Evolutionary conservation across 805 yeast genomes (phyloP), one percentile per base, ranked within the genome.

Genomic region (Torulaspora gathmanii): DNA sequence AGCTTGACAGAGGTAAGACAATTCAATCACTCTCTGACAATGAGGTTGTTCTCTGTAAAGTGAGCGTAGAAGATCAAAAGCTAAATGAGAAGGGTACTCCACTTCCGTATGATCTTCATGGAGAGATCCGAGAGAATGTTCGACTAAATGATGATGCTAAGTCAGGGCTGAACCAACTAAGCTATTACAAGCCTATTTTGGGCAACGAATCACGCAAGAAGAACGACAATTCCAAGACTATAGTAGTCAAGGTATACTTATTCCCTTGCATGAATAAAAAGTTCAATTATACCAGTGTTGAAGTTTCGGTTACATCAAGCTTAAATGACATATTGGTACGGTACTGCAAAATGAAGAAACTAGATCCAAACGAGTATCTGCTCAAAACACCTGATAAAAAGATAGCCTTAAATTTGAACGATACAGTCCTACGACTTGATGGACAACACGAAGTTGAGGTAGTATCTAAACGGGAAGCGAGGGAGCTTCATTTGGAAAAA

Each of bases 31-130:
- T 88, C 61, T 86, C 88, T 19, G 83, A 81, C 44, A 86, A 82
- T 52, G 96, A 88, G 53, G 77, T 93, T 45, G 95, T 95, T 0
- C 60, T 93, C 10, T 82, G 88, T 42, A 69, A 64, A 50, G 86
- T 85, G 2, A 54, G 68, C 2, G 74, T 71, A n/a, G 56, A 60
- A 2, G 71, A 61, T 3, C 79, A 80, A 46, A 42, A 58, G n/a
- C 56, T 55, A 22, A 82, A 84, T 58, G 80, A 77, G 44, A 51
- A 45, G 1, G 64, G 65, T 5, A 75, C 86, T 0, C 88, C 90
- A 3, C 66, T 78, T 29, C 77, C 83, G 0, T 58, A 62, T 50
- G 54, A 52, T 31, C 23, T 51, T 6, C 50, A 50, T 26, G 57
- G 54, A 13, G 52, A 51, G 11, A 38, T 51, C 11, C 37, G 44